Evolutionary conservation across 2,329 filamentous ascomycete species (phyloP).

Genomic region (Sphaerulina musiva): DNA sequence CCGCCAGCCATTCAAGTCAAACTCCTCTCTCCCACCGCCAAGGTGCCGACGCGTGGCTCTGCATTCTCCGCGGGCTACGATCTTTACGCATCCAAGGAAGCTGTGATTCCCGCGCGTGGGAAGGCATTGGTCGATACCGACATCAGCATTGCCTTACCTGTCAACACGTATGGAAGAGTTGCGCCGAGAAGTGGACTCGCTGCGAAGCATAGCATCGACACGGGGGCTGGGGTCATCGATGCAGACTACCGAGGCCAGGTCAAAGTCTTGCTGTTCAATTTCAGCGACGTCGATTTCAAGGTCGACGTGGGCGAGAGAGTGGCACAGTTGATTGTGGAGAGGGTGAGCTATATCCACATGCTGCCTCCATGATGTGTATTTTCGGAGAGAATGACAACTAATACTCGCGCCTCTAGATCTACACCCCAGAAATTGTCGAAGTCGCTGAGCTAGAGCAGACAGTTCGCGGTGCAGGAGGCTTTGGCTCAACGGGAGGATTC

Average conservation of each 20-base stretch:
- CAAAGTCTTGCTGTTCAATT: slow-evolving; percentile 92
- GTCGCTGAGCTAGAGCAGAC: slow-evolving; percentile 85
- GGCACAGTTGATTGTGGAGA: slow-evolving; percentile 88
- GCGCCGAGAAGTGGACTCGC: slow-evolving; percentile 29
- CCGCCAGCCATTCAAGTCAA: slow-evolving; percentile 72
- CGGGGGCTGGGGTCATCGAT: slow-evolving; percentile 92
- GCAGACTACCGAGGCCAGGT: slow-evolving; percentile 93
- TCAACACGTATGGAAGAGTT: slow-evolving; percentile 72
- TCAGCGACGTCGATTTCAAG: slow-evolving; percentile 71
- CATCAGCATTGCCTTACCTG: slow-evolving; percentile 82
- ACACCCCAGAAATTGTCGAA: slow-evolving; percentile 85
- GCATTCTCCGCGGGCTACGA: slow-evolving; percentile 91
- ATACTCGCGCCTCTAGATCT: slow-evolving; percentile 52
- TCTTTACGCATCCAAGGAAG: slow-evolving; percentile 68
- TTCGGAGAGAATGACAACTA: slow-evolving; percentile 10
- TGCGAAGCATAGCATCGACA: slow-evolving; percentile 88
- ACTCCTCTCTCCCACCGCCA: slow-evolving; percentile 74
- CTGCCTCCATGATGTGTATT: neutral
- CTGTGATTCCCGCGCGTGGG: slow-evolving; percentile 70
- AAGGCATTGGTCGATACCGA: slow-evolving; percentile 86
- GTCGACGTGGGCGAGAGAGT: slow-evolving; percentile 82
- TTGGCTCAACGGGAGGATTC: slow-evolving; percentile 72
- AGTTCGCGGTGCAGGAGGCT: slow-evolving; percentile 81
- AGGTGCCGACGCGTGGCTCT: slow-evolving; percentile 79
- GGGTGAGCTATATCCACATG: slow-evolving; percentile 41